Evolutionary conservation across 345 rosid genomes (phyloP), one percentile per base, ranked within the genome.

Genomic region (Viola odorata): DNA sequence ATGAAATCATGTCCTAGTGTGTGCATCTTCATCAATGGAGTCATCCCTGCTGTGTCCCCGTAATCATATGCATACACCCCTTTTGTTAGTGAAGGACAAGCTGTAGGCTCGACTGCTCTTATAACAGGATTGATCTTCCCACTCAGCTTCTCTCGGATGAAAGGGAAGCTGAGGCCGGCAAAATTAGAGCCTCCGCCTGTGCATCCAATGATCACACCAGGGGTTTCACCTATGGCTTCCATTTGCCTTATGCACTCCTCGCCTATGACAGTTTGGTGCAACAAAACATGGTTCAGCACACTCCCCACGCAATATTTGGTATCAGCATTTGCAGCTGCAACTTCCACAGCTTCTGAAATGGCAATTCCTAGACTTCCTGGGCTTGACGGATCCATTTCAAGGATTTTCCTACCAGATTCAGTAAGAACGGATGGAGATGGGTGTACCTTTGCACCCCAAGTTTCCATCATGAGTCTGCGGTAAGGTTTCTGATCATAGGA

Each of bases 1-100:
- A 92, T 84, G 77, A 92, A 92, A 74, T 87, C 96, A 41, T 92
- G 98, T 32, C 98, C 98, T 16, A 92, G 83, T 45, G 98, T 92
- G 67, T 92, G 98, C 98, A 92, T 89, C 94, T 92, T 92, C 98
- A 89, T 85, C 81, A 92, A 69, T 41, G 98, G 98, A 54, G 96
- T 92, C 84, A 92, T 15, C 66, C 96, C 96, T 9, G 85, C 98
- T 0, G 91, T 87, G 56, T 89, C 98, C 0, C 94, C 96, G 41
- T 63, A 92, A 73, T 92, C 96, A 65, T 89, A 89, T n/a, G 96
- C 88, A 14, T 89, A 87, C 23, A 83, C 79, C 0, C 98, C 98
- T 78, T 84, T 89, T 23, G 96, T 92, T 48, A 89, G 65, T 0
- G 98, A 89, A 52, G 98, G 98, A 64, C 98, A 92, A 8, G 96